phyloP scores from a whole-genome alignment of 345 rosid species.

The Corchorus olitorius region DNA sequence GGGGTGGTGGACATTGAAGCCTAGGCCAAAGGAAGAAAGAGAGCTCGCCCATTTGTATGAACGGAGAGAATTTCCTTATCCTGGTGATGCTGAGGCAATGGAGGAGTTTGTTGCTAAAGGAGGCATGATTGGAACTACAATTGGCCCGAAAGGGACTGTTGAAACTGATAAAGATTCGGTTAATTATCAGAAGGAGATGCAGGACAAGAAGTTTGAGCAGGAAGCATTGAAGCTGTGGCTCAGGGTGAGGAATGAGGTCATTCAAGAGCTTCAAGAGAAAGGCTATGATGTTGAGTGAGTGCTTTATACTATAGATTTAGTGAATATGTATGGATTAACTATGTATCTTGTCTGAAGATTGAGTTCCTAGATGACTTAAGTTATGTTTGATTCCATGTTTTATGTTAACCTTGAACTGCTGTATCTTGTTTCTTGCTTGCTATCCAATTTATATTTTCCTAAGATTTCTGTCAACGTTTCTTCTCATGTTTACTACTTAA shows the following conservation, averaged over 20 bases:
- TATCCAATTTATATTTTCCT: background rate
- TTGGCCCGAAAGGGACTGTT: slow-evolving; percentile 68
- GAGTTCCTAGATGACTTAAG: too few relatives aligned
- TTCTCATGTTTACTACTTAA: background rate
- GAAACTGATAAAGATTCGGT: slow-evolving; percentile 54
- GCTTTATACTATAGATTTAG: background rate
- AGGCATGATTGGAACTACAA: slow-evolving; percentile 73
- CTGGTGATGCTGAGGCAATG: slow-evolving; percentile 85
- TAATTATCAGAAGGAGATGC: slow-evolving; percentile 61
- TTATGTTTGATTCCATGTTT: background rate
- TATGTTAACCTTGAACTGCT: background rate
- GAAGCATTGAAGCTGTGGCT: slow-evolving; percentile 80
- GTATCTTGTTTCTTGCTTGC: background rate
- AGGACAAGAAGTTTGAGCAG: slow-evolving; percentile 71
- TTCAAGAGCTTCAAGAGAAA: slow-evolving; percentile 79
- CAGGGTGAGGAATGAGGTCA: slow-evolving; percentile 89
- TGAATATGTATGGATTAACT: too few relatives aligned
- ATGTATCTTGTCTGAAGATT: too few relatives aligned
- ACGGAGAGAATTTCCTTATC: slow-evolving; percentile 79
- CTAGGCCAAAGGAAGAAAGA: slow-evolving; percentile 77
- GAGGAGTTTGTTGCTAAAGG: slow-evolving; percentile 84
- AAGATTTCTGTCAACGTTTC: background rate
- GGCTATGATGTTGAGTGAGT: slow-evolving; percentile 70
- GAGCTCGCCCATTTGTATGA: slow-evolving; percentile 81
- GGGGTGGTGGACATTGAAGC: slow-evolving; percentile 94